Evolutionary conservation across 2,329 filamentous ascomycete genomes (phyloP).

Genomic region (Cryphonectria radicalis): DNA sequence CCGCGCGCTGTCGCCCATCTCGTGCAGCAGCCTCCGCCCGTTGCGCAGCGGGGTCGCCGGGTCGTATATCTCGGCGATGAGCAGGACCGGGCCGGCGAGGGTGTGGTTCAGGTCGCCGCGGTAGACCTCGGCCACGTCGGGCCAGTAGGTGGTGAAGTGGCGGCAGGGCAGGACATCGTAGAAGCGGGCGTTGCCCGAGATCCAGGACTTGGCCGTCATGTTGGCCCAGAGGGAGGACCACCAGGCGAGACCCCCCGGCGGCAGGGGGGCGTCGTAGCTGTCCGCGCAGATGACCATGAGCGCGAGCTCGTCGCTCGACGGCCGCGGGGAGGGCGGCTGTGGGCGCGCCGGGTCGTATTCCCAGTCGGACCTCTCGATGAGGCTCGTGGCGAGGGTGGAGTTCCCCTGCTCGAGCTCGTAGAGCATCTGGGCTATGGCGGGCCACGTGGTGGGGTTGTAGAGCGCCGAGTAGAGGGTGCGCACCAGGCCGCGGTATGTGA

Average conservation of each 20-base stretch:
- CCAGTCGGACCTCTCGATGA: conserved; percentile 46
- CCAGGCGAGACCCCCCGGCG: conserved; percentile 37
- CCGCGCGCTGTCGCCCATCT: conserved; percentile 54
- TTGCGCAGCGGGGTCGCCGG: conserved; percentile 55
- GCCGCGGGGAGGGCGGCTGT: conserved; percentile 35
- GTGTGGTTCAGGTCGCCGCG: conserved; percentile 50
- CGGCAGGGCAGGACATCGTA: conserved; percentile 49
- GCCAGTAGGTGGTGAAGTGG: conserved; percentile 51
- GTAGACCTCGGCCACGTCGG: conserved; percentile 49
- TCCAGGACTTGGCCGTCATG: conserved; percentile 51
- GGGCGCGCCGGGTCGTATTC: conserved; percentile 46
- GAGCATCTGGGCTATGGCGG: conserved; percentile 45
- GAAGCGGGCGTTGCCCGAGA: conserved; percentile 53
- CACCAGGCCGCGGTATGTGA: conserved; percentile 52
- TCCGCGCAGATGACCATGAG: conserved; percentile 52
- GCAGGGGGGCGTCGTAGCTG: conserved; percentile 9
- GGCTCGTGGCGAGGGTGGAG: conserved; percentile 44
- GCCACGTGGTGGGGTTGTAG: conserved; percentile 51
- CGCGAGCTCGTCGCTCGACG: conserved; percentile 45
- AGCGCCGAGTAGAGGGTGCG: conserved; percentile 45
- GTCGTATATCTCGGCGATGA: conserved; percentile 55
- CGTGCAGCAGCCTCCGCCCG: conserved; percentile 46
- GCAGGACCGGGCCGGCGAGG: conserved; percentile 48
- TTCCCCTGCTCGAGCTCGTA: conserved; percentile 51
- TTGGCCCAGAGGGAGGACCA: conserved; percentile 52